Percentiles rank a stretch among this genome's conserved stretches.
Evolutionary conservation across 768 basidiomycete genomes (phyloP).

Genomic region (Auriscalpium microsporum): DNA sequence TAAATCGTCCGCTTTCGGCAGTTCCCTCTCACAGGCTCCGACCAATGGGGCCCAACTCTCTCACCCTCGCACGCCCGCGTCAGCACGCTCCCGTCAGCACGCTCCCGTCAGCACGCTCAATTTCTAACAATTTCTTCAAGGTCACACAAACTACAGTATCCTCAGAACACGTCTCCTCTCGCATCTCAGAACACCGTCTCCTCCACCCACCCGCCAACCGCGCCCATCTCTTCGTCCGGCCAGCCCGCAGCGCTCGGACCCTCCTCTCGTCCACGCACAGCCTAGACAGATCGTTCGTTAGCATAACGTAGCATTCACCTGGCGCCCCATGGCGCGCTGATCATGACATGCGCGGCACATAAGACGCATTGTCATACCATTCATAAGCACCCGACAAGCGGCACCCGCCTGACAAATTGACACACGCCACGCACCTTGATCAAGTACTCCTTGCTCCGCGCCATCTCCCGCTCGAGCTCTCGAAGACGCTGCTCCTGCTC

Average conservation of each 20-base stretch:
- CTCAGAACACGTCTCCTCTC: too few relatives aligned
- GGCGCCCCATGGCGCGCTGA: background rate
- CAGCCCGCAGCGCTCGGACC: conserved; percentile 4
- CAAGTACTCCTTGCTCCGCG: conserved; percentile 63
- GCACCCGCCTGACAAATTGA: background rate
- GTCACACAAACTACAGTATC: background rate
- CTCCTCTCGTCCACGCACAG: conserved; percentile 14
- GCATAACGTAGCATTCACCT: background rate
- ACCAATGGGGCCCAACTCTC: too few relatives aligned
- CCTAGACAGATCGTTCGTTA: conserved; percentile 1
- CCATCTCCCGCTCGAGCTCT: conserved; percentile 46
- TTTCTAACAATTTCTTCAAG: too few relatives aligned
- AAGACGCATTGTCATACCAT: background rate
- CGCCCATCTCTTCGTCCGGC: conserved; percentile 10
- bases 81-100: background rate
- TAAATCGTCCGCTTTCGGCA: too few relatives aligned
- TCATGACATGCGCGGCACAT: background rate
- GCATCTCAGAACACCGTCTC: conserved; percentile 10
- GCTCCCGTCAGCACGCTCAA: background rate
- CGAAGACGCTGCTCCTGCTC: conserved; percentile 41
- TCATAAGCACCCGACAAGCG: background rate
- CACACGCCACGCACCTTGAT: conserved; percentile 42
- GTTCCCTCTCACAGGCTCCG: too few relatives aligned
- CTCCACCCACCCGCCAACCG: conserved; percentile 8
- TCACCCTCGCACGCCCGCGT: background rate